These are phyloP conservation scores for Ustilago curta DNA, from an alignment of 1,284 basidiomycete species.

Conservation along the genomic window DNA sequence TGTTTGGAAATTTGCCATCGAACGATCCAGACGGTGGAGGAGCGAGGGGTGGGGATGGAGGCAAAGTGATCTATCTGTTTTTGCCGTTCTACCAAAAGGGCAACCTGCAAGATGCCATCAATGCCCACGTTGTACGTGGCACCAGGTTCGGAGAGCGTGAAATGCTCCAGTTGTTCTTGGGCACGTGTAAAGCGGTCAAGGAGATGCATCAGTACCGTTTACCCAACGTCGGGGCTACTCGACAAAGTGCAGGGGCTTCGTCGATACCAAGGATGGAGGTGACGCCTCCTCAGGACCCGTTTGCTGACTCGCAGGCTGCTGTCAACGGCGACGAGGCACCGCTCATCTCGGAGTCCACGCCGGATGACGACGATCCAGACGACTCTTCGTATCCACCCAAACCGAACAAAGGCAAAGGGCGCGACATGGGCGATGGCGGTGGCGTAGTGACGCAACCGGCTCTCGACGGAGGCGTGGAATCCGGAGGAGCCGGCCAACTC, in stretches of 20 bases:
- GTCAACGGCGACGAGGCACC: slow-evolving; percentile 13
- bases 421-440: slow-evolving; percentile 18
- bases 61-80: slow-evolving; percentile 73
- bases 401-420: slow-evolving; percentile 48
- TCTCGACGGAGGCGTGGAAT: slow-evolving; percentile 72
- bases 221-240: slow-evolving; percentile 42
- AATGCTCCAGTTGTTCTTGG: slow-evolving; percentile 89
- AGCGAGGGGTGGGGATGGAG: slow-evolving; percentile 34
- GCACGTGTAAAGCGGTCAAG: slow-evolving; percentile 89
- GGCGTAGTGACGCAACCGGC: slow-evolving; percentile 42
- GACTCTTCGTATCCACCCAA: slow-evolving; percentile 54
- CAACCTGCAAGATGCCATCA: slow-evolving; percentile 95
- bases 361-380: slow-evolving; percentile 72
- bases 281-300: slow-evolving; percentile 44
- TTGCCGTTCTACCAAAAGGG: slow-evolving; percentile 84
- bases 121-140: slow-evolving; percentile 83
- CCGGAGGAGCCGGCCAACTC: slow-evolving; percentile 44
- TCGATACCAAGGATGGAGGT: slow-evolving; percentile 37
- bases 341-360: slow-evolving; percentile 51
- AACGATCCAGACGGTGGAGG: slow-evolving; percentile 50
- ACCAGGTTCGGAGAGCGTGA: slow-evolving; percentile 87
- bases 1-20: slow-evolving; percentile 57
- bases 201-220: slow-evolving; percentile 81
- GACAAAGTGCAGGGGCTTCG: slow-evolving; percentile 12
- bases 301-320: slow-evolving; percentile 28